Base-by-base conservation (phyloP, 345 rosid genomes). In the Schrenkiella parvula region DNA sequence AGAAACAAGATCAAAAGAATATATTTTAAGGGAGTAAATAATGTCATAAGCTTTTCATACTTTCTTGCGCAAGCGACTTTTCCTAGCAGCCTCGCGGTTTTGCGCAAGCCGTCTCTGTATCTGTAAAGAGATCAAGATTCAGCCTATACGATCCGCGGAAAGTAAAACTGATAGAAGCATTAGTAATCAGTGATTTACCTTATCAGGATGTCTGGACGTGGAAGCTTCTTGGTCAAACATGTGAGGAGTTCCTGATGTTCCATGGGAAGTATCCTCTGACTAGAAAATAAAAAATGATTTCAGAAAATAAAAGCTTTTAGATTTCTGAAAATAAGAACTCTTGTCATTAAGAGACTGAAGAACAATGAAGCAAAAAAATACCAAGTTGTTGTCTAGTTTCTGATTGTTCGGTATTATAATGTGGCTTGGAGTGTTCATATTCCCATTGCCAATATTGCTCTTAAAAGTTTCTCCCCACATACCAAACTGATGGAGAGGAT, bases 31-130 rank as follows among this genome's bases (percentile, higher is more conserved):
- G 17, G 13, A 8, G n/a, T 11, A 6, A 12, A 35, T 13, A 39
- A 28, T 21, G 18, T 38, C 46, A 26, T 29, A 12, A 28, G 6
- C 19, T 54, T 23, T 8, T 50, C 54, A 6, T 76, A 95, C 99
- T 86, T 95, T 95, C 79, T 91, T 95, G 69, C 99, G 84, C 76
- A 95, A 72, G 31, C 99, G 97, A 75, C 99, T 91, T 78, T 95
- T 95, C 67, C 96, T 91, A 53, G 99, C 99, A 80, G 99, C 99
- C 82, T 91, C 97, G 14, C 97, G 95, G 66, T 95, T 95, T 61
- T 91, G 99, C 0, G 97, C 97, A 43, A 91, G 97, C 43, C 99
- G 95, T 80, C 97, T 88, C 67, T 89, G 95, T 77, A 88, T 78
- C 99, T 91, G 75, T 35, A n/a, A 28, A 9, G 14, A 44, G 35